A percentile compares a stretch with the other conserved stretches of the same genome.
phyloP scores from a whole-genome alignment of 306 rosid genomes.

The Dicorynia guianensis region DNA sequence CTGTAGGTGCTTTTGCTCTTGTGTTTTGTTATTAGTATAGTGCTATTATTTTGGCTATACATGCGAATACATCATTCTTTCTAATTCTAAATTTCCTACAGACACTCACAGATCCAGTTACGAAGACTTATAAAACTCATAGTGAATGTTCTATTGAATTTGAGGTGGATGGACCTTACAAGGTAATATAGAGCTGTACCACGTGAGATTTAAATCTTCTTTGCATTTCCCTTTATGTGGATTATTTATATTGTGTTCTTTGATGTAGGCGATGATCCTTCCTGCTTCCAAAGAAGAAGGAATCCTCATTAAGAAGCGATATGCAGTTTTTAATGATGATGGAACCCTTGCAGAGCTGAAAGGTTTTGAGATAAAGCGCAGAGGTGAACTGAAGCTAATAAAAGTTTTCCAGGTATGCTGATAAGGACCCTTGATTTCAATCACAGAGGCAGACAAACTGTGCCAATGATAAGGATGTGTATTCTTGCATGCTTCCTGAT shows the following conservation, averaged over 20 bases:
- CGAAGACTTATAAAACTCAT: constrained; percentile 75
- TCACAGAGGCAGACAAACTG: background rate
- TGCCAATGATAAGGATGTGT: constrained; percentile 31
- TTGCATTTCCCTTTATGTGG: constrained; percentile 38
- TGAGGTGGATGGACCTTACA: constrained; percentile 99
- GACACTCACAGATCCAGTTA: constrained; percentile 76
- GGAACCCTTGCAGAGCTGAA: constrained; percentile 98
- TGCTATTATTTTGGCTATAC: constrained; percentile 32
- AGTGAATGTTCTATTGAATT: constrained; percentile 99
- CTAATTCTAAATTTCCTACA: constrained; percentile 52
- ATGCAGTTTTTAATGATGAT: constrained; percentile 97
- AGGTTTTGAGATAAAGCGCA: constrained; percentile 99
- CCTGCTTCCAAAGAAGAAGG: constrained; percentile 99
- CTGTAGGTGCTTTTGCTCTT: constrained; percentile 23
- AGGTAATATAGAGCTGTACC: constrained; percentile 57
- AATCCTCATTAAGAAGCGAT: constrained; percentile 93
- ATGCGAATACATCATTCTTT: constrained; percentile 29
- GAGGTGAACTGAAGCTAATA: constrained; percentile 98
- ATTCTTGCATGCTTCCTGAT: constrained; percentile 17
- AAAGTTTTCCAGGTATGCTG: constrained; percentile 94
- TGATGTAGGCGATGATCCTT: constrained; percentile 90
- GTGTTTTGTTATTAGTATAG: constrained; percentile 25
- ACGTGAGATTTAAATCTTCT: constrained; percentile 22
- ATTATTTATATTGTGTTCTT: constrained; percentile 22
- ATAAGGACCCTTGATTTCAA: constrained; percentile 33